Base-by-base conservation (phyloP, 2,329 filamentous ascomycete genomes). In the Sclerotinia minor region DNA sequence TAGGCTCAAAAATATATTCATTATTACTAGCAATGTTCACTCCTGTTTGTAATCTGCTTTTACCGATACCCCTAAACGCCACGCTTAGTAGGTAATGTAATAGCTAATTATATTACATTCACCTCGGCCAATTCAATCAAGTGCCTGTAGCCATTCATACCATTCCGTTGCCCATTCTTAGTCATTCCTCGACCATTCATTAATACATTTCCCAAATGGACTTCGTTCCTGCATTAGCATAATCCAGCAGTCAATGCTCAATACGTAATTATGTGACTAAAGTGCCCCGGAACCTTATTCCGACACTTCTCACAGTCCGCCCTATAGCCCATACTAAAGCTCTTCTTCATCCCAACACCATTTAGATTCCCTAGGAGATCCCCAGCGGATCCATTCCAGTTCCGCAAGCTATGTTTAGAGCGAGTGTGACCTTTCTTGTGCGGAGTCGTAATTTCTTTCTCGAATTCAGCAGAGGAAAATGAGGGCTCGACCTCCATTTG, bases 221-320 rank as follows among this genome's bases (percentile, higher is more conserved):
- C 13, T 19, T 32, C 29, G 44, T 61, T 35, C 58, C 58, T 61
- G 26, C 45, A 50, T 50, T 61, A 61, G 45, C 44, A 61, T 61
- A 50, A 49, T 15, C 29, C 49, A 44, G 47, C 45, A 45, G 59
- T 71, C 67, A 74, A 67, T 73, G 73, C n/a, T 71, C 66, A 74
- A 67, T 74, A 74, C n/a, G 73, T 83, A 71, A 92, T 87, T 69
- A 93, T 92, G 78, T 94, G 91, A 75, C 90, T 92, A 76, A 92
- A 93, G 76, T 94, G 91, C 1, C 91, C 91, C 0, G 91, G 90
- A 9, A 92, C 89, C 76, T 88, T 90, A 76, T 85, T 83, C 55
- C 84, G 84, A 79, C 91, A 94, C 78, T 92, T 92, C 70, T 92
- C 90, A 76, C 91, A 94, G 77, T 92, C 90, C 17, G 88, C 84